These are phyloP conservation scores for Penicillium roqueforti DNA, from an alignment of 495 filamentous ascomycete genomes.

Conservation along the genomic window DNA sequence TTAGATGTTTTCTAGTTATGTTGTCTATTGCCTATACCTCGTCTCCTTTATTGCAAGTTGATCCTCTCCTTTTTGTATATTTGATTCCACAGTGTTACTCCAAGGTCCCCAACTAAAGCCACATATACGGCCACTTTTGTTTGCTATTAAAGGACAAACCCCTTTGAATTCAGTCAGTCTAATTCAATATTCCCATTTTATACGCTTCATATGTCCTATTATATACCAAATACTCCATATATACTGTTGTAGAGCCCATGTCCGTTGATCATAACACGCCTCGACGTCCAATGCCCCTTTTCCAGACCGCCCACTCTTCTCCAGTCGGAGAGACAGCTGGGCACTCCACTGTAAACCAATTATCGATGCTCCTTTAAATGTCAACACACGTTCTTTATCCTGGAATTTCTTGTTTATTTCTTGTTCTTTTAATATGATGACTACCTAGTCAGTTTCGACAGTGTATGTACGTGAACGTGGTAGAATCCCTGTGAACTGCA, in stretches of 20 bases:
- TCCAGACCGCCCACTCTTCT: constrained; percentile 20
- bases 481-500: constrained; percentile 14
- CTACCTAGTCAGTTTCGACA: background rate
- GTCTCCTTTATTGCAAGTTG: too few species aligned
- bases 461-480: constrained; percentile 5
- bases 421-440: background rate
- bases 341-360: constrained; percentile 33
- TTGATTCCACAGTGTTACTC: background rate
- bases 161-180: background rate
- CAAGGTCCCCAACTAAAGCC: background rate
- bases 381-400: constrained; percentile 12
- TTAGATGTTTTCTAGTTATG: too few species aligned
- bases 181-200: background rate
- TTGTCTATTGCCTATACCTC: too few species aligned
- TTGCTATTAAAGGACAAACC: background rate
- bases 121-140: background rate
- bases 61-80: background rate
- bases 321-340: constrained; percentile 26
- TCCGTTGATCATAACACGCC: too few species aligned
- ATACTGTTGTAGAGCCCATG: too few species aligned
- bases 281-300: constrained; percentile 3
- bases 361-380: constrained; percentile 29
- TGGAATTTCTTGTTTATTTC: background rate
- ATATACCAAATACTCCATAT: too few species aligned
- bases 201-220: background rate